Percentiles rank a stretch among this genome's conserved stretches.
Evolutionary conservation across 2,329 filamentous ascomycete species (phyloP).

Genomic region (Fusarium metavorans): DNA sequence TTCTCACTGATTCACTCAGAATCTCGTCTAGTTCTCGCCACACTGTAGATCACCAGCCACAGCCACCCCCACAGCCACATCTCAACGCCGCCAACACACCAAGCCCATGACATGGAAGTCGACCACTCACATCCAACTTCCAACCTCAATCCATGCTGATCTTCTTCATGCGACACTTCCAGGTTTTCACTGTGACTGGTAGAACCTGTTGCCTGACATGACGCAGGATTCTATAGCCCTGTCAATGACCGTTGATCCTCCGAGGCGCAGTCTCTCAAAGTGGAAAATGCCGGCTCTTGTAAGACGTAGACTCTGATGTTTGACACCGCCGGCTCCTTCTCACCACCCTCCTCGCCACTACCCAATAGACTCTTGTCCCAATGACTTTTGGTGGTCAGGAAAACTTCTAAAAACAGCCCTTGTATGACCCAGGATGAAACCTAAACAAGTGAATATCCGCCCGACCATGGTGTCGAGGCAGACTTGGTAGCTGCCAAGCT

Average conservation of each 20-base stretch:
- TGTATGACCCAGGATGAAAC: not conserved
- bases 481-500: not conserved
- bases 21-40: not conserved
- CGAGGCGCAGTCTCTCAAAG: not conserved
- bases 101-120: conserved; percentile 14
- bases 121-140: conserved; percentile 1
- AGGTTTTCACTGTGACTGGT: not conserved
- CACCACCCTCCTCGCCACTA: not conserved
- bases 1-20: not conserved
- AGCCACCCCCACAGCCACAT: conserved; percentile 2
- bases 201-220: not conserved
- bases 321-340: not conserved
- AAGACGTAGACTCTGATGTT: not conserved
- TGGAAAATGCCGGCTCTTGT: not conserved
- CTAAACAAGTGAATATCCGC: not conserved
- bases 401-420: not conserved
- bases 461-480: not conserved
- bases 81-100: not conserved
- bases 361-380: not conserved
- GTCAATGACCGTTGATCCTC: not conserved
- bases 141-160: not conserved
- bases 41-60: not conserved
- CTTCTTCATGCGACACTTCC: not conserved
- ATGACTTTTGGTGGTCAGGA: not conserved
- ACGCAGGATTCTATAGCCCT: not conserved